Evolutionary conservation across 768 basidiomycete species (phyloP).

Genomic region (Sarcodon aspratus): DNA sequence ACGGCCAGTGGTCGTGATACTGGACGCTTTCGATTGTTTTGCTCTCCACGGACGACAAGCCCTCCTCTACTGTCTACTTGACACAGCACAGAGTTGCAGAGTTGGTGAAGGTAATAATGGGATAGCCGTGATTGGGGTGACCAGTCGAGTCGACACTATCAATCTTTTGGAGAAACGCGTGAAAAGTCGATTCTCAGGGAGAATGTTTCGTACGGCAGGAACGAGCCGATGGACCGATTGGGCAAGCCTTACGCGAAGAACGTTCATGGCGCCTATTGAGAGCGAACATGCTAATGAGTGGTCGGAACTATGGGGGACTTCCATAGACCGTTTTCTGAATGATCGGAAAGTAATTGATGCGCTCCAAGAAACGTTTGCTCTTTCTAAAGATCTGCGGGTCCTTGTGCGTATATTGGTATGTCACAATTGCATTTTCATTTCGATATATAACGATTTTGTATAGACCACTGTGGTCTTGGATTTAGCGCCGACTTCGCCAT

Average conservation of each 20-base stretch:
- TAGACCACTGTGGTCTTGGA: slow-evolving; percentile 34
- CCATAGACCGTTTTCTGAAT: slow-evolving; percentile 44
- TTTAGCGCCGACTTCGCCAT: slow-evolving; percentile 41
- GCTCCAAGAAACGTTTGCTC: slow-evolving; percentile 47
- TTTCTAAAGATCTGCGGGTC: slow-evolving; percentile 49
- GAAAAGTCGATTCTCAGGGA: slow-evolving; percentile 92
- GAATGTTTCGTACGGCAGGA: slow-evolving; percentile 71
- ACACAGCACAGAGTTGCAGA: slow-evolving; percentile 83
- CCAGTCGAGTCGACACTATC: slow-evolving; percentile 79
- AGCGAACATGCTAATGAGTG: slow-evolving; percentile 35
- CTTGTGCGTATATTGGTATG: slow-evolving; percentile 53
- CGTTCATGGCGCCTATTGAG: slow-evolving; percentile 26
- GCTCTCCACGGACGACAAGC: slow-evolving; percentile 87
- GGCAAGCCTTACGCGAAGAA: slow-evolving; percentile 32
- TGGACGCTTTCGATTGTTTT: slow-evolving; percentile 93
- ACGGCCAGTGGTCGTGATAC: slow-evolving; percentile 69
- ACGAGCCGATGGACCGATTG: slow-evolving; percentile 39
- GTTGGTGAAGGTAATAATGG: slow-evolving; percentile 50
- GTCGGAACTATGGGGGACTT: slow-evolving; percentile 43
- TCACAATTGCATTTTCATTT: neutral
- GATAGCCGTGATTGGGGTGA: slow-evolving; percentile 78
- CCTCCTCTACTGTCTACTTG: slow-evolving; percentile 88
- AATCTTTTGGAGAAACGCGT: slow-evolving; percentile 91
- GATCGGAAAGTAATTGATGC: slow-evolving; percentile 32
- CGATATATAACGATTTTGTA: neutral